Percentiles rank a stretch among this genome's conserved stretches.
Evolutionary conservation across 805 yeast genomes (phyloP).

Genomic region (Maudiozyma pseudohumilis): DNA sequence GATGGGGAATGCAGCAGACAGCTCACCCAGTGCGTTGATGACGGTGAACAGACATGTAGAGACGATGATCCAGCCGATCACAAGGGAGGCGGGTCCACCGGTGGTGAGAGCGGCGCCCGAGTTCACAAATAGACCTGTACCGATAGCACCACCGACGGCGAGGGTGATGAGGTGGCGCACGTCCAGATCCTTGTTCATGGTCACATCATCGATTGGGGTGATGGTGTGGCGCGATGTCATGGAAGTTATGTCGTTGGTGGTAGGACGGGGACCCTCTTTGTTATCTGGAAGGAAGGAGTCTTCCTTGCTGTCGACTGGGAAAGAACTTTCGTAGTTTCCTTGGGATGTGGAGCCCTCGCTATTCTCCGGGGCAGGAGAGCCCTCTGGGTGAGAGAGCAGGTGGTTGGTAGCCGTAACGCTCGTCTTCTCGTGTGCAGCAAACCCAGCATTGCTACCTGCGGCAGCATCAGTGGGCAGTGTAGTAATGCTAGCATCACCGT

Average conservation of each 20-base stretch:
- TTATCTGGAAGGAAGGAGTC: not conserved
- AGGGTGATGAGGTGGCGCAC: conserved; percentile 49
- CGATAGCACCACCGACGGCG: conserved; percentile 59
- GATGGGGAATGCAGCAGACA: conserved; percentile 44
- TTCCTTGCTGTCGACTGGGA: not conserved
- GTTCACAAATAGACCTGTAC: conserved; percentile 61
- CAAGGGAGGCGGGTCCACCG: conserved; percentile 58
- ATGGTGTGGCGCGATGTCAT: conserved; percentile 1
- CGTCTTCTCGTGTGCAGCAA: not conserved
- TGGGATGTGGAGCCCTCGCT: not conserved
- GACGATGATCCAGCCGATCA: conserved; percentile 45
- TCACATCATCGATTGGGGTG: conserved; percentile 11
- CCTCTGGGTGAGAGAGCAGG: not conserved
- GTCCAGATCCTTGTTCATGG: conserved; percentile 18
- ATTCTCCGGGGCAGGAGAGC: not conserved
- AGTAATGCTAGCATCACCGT: not conserved
- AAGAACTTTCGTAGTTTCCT: no score
- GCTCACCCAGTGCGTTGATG: conserved; percentile 44
- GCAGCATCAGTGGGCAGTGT: not conserved
- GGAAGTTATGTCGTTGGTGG: conserved; percentile 4
- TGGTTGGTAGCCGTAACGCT: not conserved
- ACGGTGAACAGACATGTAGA: conserved; percentile 54
- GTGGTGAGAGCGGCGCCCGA: conserved; percentile 47
- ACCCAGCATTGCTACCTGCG: no score
- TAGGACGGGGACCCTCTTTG: conserved; percentile 1